Evolutionary conservation across 164 flowering plant species (phyloP).

Genomic region (Stephania cephalantha): DNA sequence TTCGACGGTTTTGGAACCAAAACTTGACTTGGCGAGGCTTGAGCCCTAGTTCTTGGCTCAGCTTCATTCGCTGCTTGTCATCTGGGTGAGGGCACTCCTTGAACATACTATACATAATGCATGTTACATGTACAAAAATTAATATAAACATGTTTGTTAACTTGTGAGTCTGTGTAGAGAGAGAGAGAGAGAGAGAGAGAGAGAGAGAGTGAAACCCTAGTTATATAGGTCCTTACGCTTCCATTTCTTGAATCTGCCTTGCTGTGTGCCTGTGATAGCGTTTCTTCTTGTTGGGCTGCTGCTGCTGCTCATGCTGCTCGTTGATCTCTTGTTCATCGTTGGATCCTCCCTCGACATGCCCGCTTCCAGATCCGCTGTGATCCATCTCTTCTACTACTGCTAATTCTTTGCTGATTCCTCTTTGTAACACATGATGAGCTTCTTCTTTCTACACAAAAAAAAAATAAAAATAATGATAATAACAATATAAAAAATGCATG

Average conservation of each 20-base stretch:
- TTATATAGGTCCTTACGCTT: constrained; percentile 42
- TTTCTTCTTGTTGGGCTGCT: constrained; percentile 54
- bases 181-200: no score
- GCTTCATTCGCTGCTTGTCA: constrained; percentile 78
- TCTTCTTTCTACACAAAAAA: constrained; percentile 21
- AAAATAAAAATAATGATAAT: neutral
- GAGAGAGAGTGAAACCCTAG: no score
- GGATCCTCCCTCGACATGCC: constrained; percentile 43
- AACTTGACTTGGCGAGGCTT: constrained; percentile 95
- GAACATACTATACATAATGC: constrained; percentile 43
- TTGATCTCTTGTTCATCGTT: constrained; percentile 56
- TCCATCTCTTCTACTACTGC: constrained; percentile 47
- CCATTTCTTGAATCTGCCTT: constrained; percentile 96
- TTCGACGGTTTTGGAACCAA: constrained; percentile 95
- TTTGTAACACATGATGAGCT: constrained; percentile 13
- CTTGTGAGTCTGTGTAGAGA: neutral
- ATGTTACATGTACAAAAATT: neutral
- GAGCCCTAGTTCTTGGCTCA: constrained; percentile 83
- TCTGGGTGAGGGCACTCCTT: constrained; percentile 95
- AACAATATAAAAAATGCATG: neutral
- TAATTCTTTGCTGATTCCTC: constrained; percentile 28
- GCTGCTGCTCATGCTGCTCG: constrained; percentile 22
- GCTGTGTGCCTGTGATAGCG: constrained; percentile 90
- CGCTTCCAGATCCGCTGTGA: constrained; percentile 72
- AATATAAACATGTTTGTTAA: neutral